Evolutionary conservation across 495 filamentous ascomycete genomes (phyloP), one percentile per base, ranked within the genome.

Genomic region (Trichoderma parareesei): DNA sequence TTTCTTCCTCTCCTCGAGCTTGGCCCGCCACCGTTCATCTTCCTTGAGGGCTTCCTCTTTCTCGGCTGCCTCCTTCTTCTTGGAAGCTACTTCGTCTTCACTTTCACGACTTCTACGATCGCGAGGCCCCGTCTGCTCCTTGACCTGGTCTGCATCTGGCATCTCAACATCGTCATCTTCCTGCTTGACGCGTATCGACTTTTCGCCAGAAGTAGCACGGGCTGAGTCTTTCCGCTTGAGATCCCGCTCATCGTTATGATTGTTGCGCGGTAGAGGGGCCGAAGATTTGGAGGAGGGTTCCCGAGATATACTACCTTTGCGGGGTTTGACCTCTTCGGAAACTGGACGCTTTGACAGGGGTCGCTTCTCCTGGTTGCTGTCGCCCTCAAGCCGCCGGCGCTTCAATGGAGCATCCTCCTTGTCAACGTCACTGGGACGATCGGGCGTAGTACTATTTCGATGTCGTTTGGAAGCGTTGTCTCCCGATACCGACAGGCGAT

Each of bases 361-460:
- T 11, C 75, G 75, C 66, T 71, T 76, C 44, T 82, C 79, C 64
- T 75, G 79, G 48, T 69, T 70, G 27, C 27, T 27, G 5, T 82
- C 77, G 3, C 64, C 68, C 44, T 84, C 82, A 33, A 84, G 63
- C 27, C 78, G 79, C 55, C 82, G 73, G 65, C 76, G 73, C 69
- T 85, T 85, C 41, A 74, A 63, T 20, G 80, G 77, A 77, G 80
- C 71, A 74, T 83, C 67, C 65, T 83, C 81, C 65, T 79, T 77
- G 43, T 83, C 83, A 35, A 79, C 75, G 43, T 79, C 78, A 38
- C 80, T 81, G 61, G 79, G 82, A 65, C 85, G 78, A 59, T 89
- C 86, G 3, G 89, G 89, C 4, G 87, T 90, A 14, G 79, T 81
- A 69, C 89, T 91, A 62, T 79, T 77, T 46, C 89, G 84, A 67